These are phyloP conservation scores for Lasiodiplodia sp. DNA, from an alignment of 2,329 filamentous ascomycete genomes.

Conservation along the genomic window DNA sequence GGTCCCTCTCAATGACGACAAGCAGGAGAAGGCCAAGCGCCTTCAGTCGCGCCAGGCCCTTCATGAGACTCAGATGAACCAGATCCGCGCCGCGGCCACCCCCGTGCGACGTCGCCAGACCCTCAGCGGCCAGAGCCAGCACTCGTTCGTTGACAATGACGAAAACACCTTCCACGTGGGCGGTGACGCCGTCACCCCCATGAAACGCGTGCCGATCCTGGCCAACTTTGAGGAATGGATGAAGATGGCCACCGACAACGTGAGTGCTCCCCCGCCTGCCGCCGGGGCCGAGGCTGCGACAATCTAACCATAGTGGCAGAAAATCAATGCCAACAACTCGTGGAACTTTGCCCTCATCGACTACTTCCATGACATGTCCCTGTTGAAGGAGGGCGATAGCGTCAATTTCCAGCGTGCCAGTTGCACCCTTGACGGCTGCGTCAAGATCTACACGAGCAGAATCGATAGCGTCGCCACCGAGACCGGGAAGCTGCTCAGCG, in stretches of 20 bases:
- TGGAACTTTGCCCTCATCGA: conserved; percentile 99
- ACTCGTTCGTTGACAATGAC: conserved; percentile 56
- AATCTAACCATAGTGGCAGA: conserved; percentile 41
- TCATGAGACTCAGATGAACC: conserved; percentile 89
- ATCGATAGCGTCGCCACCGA: conserved; percentile 98
- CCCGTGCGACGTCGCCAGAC: conserved; percentile 68
- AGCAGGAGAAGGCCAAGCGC: conserved; percentile 86
- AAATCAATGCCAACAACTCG: conserved; percentile 95
- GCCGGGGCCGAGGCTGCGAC: neutral
- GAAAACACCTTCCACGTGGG: conserved; percentile 69
- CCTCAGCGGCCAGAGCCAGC: conserved; percentile 58
- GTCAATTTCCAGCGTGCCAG: conserved; percentile 99
- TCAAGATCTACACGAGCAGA: conserved; percentile 98
- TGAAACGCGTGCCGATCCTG: conserved; percentile 91
- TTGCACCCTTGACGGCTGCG: conserved; percentile 95
- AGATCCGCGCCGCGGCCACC: conserved; percentile 82
- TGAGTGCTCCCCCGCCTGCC: conserved; percentile 32
- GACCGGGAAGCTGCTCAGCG: conserved; percentile 92
- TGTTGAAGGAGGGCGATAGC: conserved; percentile 93
- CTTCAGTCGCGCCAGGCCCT: conserved; percentile 86
- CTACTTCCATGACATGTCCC: conserved; percentile 99
- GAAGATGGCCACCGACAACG: conserved; percentile 99
- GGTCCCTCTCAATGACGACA: conserved; percentile 96
- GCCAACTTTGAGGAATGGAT: conserved; percentile 99
- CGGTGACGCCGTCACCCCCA: conserved; percentile 83